A percentile compares a stretch with the other conserved stretches of the same genome.
These are phyloP conservation scores for Amanita brunnescens DNA, from an alignment of 768 basidiomycete species.

Conservation along the genomic window DNA sequence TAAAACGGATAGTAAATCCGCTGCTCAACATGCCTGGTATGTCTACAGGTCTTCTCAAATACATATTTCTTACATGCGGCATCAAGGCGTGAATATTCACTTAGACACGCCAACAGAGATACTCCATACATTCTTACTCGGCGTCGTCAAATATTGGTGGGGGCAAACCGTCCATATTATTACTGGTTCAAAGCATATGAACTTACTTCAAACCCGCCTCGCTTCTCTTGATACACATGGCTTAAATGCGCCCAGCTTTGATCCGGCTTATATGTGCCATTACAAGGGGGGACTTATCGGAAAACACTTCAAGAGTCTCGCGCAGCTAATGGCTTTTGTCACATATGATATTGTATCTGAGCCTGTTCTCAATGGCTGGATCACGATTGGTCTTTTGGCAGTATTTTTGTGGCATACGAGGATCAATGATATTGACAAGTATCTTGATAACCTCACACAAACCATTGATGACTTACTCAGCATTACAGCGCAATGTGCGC, in stretches of 20 bases:
- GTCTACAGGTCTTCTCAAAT: conserved; percentile 12
- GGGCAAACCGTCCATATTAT: conserved; percentile 22
- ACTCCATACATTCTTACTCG: conserved; percentile 34
- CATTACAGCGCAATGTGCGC: conserved; percentile 17
- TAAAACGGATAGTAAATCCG: conserved; percentile 1
- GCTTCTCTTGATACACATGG: neutral
- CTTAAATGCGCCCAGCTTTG: conserved; percentile 17
- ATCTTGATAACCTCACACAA: conserved; percentile 15
- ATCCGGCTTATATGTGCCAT: conserved; percentile 22
- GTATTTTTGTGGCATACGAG: conserved; percentile 23
- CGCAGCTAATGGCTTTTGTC: conserved; percentile 23
- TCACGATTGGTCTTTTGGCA: conserved; percentile 21
- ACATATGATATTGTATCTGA: conserved; percentile 13
- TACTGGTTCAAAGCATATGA: neutral
- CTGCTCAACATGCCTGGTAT: conserved; percentile 4
- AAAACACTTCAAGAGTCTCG: conserved; percentile 26
- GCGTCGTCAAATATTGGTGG: conserved; percentile 43
- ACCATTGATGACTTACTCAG: conserved; percentile 29
- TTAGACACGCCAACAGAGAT: conserved; percentile 36
- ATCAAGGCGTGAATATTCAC: conserved; percentile 31
- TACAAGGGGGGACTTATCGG: conserved; percentile 27
- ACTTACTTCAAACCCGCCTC: neutral
- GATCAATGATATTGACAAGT: conserved; percentile 19
- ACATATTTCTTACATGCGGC: neutral
- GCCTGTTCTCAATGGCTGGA: conserved; percentile 19